These are phyloP conservation scores for Mortierella sp. DNA, from an alignment of 371 early-diverging fungal species.

Conservation along the genomic window DNA sequence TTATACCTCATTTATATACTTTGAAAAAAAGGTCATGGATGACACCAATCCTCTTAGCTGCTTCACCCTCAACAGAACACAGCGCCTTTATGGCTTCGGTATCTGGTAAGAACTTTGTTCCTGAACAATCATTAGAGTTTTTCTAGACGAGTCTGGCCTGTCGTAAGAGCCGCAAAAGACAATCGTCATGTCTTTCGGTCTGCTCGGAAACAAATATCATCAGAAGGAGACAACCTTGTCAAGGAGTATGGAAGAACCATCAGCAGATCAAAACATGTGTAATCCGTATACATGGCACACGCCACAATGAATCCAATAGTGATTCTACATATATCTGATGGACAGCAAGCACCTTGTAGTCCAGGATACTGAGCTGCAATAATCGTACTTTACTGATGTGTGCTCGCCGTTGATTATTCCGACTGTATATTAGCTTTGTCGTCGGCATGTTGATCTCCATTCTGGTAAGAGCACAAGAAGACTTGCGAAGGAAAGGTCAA, in stretches of 20 bases:
- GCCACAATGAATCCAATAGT: too few species aligned
- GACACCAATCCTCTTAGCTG: slow-evolving; percentile 58
- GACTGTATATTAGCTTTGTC: slow-evolving; percentile 64
- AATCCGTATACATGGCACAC: too few species aligned
- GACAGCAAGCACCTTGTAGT: too few species aligned
- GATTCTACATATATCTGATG: too few species aligned
- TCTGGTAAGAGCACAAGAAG: slow-evolving; percentile 62
- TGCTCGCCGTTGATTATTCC: too few species aligned
- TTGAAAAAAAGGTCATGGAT: slow-evolving; percentile 47
- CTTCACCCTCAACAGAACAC: slow-evolving; percentile 79
- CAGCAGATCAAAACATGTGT: too few species aligned
- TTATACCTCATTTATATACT: neutral
- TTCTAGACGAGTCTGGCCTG: neutral
- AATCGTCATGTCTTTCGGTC: too few species aligned
- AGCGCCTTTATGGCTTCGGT: slow-evolving; percentile 93
- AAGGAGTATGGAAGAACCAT: too few species aligned
- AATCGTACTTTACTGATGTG: too few species aligned
- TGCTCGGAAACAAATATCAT: neutral
- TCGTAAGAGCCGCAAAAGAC: too few species aligned
- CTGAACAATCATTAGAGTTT: neutral
- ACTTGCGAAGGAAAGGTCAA: neutral
- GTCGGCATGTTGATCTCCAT: slow-evolving; percentile 80
- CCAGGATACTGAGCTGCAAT: too few species aligned
- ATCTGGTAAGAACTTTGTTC: slow-evolving; percentile 61
- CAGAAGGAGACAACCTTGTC: too few species aligned